Evolutionary conservation across 352 stramenopile species (phyloP), one percentile per base, ranked within the genome.

Genomic region (Phytophthora aleatoria): DNA sequence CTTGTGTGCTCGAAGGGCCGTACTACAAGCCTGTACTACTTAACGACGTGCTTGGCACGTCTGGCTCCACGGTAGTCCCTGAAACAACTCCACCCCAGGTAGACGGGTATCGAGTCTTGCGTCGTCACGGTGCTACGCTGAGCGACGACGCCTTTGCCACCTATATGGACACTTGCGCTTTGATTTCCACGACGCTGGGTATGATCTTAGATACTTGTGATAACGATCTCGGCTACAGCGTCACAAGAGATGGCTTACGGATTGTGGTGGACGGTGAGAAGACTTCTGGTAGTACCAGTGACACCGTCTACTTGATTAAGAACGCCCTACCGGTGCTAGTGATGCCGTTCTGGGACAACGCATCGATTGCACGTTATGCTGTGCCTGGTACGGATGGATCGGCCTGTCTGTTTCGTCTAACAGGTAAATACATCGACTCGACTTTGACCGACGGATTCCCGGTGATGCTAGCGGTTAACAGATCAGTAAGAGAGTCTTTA

Each of bases 301-400:
- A 75, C 3, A 61, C 61, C 3, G 41, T 77, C 24, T 58, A 70
- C 1, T 49, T 60, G 15, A 70, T 86, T 11, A 45, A 71, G 0
- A 45, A 77, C 16, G 68, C 74, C 2, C 38, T 86, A 33, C 74
- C 77, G 2, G 63, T 83, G 15, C 31, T 83, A n/a, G 64, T 86
- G 26, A 67, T 83, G 58, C 77, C 77, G 26, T 83, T 61, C 64
- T 80, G 66, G 68, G 74, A 83, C 50, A 80, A 76, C 35, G 65
- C 63, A 3, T 27, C 50, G 0, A 38, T 59, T 27, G 61, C 61
- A 6, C 71, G 74, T 5, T 77, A 68, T 36, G 67, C 58, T 31
- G 51, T 81, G 7, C 77, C 77, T 6, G 68, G 69, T 2, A 50
- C 28, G 16, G 69, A 86, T 44, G 77, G 77, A 50, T 61, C 59